A percentile compares a stretch with the other conserved stretches of the same genome.
Conservation (phyloP, 306 rosid genomes). For the Malus asiatica region DNA sequence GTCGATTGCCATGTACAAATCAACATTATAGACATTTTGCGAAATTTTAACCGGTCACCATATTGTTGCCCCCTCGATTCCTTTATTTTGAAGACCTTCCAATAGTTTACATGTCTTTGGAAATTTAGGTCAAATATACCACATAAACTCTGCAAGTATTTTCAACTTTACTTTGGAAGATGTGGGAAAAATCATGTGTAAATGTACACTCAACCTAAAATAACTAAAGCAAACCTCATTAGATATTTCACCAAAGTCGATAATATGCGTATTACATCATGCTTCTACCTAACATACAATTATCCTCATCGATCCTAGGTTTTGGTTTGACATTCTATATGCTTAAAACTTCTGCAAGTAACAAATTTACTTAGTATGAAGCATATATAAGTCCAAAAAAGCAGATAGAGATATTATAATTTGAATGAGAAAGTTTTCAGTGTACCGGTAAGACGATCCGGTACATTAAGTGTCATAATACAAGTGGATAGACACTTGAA, state of each 20-base stretch:
- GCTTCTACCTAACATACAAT: conserved; percentile 15
- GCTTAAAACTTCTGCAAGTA: background rate
- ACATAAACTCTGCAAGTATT: background rate
- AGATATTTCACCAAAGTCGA: background rate
- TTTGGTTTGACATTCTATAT: background rate
- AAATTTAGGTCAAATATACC: background rate
- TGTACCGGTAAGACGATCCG: too few relatives aligned
- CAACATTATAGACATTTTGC: too few relatives aligned
- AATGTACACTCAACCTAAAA: conserved; percentile 21
- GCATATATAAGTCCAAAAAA: background rate
- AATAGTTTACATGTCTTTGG: background rate
- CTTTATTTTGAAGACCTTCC: too few relatives aligned
- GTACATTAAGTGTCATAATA: too few relatives aligned
- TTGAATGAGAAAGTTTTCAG: too few relatives aligned
- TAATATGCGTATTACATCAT: conserved; percentile 5
- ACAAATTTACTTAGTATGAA: background rate
- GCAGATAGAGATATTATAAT: too few relatives aligned
- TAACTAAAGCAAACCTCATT: background rate
- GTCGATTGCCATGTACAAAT: too few relatives aligned
- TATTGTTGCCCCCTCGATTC: too few relatives aligned
- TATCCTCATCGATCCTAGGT: background rate
- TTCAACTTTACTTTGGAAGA: background rate
- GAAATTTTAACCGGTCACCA: too few relatives aligned
- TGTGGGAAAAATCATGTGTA: background rate
- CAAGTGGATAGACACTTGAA: too few relatives aligned